Percentiles rank a stretch among this genome's conserved stretches.
phyloP scores from a whole-genome alignment of 129 eudicot species.

The Rutidosis leptorrhynchoides region DNA sequence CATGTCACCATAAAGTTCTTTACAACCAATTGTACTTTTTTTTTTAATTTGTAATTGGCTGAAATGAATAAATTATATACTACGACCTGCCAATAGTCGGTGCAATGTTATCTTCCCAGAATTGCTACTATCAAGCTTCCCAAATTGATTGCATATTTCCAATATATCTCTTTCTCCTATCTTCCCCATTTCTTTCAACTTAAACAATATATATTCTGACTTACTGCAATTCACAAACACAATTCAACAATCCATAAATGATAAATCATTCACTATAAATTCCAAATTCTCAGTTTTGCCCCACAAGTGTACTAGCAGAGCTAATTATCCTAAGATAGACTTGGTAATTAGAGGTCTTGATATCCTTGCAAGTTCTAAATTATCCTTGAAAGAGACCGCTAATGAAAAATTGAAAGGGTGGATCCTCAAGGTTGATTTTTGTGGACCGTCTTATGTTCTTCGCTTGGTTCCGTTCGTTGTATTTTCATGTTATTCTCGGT shows the following conservation, averaged over 20 bases:
- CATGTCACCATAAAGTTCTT: slow-evolving; percentile 1
- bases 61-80: background rate
- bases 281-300: background rate
- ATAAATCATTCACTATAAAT: background rate
- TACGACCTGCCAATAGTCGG: slow-evolving; percentile 38
- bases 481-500: too few species aligned
- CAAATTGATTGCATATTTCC: slow-evolving; percentile 60
- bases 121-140: slow-evolving; percentile 49
- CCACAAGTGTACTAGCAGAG: background rate
- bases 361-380: too few species aligned
- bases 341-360: too few species aligned
- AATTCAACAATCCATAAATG: background rate
- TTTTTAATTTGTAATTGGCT: slow-evolving; percentile 1
- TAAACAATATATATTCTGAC: slow-evolving; percentile 70
- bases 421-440: too few species aligned
- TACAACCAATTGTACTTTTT: slow-evolving; percentile 14
- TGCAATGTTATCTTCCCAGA: slow-evolving; percentile 57
- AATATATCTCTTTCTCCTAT: slow-evolving; percentile 58
- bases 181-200: slow-evolving; percentile 78
- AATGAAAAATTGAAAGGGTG: too few species aligned
- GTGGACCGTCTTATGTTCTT: too few species aligned
- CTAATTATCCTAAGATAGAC: too few species aligned
- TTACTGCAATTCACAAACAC: slow-evolving; percentile 45
- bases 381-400: too few species aligned
- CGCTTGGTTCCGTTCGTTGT: too few species aligned